Conservation (phyloP, 1,139 yeast species). For the Zygosaccharomyces sapae region DNA sequence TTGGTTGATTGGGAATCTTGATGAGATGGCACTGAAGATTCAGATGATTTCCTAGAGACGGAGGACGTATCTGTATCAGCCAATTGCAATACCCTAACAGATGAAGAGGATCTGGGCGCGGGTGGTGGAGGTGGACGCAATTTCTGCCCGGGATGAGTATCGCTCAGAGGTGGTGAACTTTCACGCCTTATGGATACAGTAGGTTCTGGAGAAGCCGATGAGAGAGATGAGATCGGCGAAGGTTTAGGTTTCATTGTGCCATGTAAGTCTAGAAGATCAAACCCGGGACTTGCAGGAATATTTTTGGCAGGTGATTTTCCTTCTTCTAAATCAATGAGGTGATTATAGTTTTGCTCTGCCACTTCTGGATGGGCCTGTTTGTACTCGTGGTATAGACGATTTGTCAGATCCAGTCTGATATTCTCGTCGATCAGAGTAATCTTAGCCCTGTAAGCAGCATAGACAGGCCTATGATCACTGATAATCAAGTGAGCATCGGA, state of each 20-base stretch:
- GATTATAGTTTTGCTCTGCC: slow-evolving; percentile 9
- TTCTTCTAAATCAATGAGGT: slow-evolving; percentile 27
- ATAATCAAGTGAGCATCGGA: slow-evolving; percentile 54
- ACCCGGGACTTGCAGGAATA: slow-evolving; percentile 10
- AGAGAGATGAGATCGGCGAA: slow-evolving; percentile 11
- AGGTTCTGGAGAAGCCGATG: slow-evolving; percentile 20
- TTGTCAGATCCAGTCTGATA: slow-evolving; percentile 47
- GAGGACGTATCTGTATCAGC: slow-evolving; percentile 1
- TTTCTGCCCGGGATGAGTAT: slow-evolving; percentile 16
- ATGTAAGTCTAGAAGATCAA: slow-evolving; percentile 17
- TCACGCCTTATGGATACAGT: slow-evolving; percentile 16
- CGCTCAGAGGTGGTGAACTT: slow-evolving; percentile 9
- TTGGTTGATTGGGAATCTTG: slow-evolving; percentile 13
- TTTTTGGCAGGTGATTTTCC: slow-evolving; percentile 28
- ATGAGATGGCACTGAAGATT: too few species aligned
- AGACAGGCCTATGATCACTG: slow-evolving; percentile 93
- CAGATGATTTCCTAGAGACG: slow-evolving; percentile 1
- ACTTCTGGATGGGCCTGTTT: slow-evolving; percentile 35
- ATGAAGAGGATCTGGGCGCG: slow-evolving; percentile 18
- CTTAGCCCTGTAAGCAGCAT: slow-evolving; percentile 62
- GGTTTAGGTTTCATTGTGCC: slow-evolving; percentile 10
- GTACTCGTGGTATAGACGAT: slow-evolving; percentile 50
- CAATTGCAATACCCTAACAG: background rate
- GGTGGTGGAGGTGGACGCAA: slow-evolving; percentile 35
- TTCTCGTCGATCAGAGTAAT: slow-evolving; percentile 63